phyloP scores from a whole-genome alignment of 2,329 filamentous ascomycete genomes.

The Stenocarpella maydis region DNA sequence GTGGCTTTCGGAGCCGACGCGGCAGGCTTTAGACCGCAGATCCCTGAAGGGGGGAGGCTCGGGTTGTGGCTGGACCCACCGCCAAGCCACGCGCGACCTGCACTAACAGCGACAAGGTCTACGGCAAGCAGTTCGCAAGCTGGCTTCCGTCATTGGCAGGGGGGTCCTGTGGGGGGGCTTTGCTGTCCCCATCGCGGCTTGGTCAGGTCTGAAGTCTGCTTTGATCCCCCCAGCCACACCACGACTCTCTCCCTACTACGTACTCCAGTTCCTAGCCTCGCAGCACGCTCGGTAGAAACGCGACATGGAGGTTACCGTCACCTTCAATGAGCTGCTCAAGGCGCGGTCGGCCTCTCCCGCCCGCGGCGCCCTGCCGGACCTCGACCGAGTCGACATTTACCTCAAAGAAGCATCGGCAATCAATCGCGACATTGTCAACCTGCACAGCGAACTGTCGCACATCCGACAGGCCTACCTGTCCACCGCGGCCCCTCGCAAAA shows the following conservation, averaged over 20 bases:
- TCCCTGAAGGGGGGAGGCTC: not conserved
- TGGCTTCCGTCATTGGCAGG: conserved; percentile 12
- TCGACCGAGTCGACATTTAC: conserved; percentile 79
- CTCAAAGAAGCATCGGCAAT: conserved; percentile 94
- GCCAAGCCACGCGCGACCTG: conserved; percentile 11
- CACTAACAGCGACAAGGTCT: conserved; percentile 4
- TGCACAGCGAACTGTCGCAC: conserved; percentile 80
- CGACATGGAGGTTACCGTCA: conserved; percentile 69
- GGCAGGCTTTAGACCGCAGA: not conserved
- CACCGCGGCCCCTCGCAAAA: conserved; percentile 71
- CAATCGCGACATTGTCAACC: conserved; percentile 82
- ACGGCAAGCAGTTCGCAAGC: not conserved
- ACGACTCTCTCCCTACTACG: no score
- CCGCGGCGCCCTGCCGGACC: conserved; percentile 48
- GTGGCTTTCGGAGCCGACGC: conserved; percentile 12
- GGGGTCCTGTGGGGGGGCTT: not conserved
- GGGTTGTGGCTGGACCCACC: not conserved
- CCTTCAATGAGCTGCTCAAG: conserved; percentile 74
- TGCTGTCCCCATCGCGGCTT: conserved; percentile 16
- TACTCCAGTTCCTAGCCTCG: not conserved
- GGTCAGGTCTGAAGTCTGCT: not conserved
- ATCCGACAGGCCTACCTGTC: conserved; percentile 94
- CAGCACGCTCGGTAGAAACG: not conserved
- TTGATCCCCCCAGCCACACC: no score
- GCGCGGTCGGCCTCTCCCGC: conserved; percentile 63